These are phyloP conservation scores for Xylaria nigripes DNA, from an alignment of 495 filamentous ascomycete genomes.

Conservation along the genomic window DNA sequence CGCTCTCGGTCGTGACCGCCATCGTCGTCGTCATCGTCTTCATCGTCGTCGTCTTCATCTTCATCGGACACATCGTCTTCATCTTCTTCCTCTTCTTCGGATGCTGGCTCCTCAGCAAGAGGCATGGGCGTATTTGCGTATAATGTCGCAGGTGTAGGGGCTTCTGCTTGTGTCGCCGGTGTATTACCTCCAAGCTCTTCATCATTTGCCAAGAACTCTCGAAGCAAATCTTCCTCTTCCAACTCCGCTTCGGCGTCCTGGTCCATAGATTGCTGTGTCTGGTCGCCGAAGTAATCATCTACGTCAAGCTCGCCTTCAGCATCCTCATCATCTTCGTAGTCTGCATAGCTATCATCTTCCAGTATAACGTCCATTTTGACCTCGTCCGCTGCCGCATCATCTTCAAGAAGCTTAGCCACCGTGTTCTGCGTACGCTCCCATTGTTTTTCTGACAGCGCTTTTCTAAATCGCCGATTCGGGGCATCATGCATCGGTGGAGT, in stretches of 20 bases:
- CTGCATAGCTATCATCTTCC: slow-evolving; percentile 39
- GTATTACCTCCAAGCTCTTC: slow-evolving; percentile 23
- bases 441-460: slow-evolving; percentile 69
- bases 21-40: slow-evolving; percentile 38
- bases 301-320: slow-evolving; percentile 44
- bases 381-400: slow-evolving; percentile 47
- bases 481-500: slow-evolving; percentile 87
- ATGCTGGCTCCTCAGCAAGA: slow-evolving; percentile 26
- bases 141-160: slow-evolving; percentile 31
- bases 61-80: slow-evolving; percentile 38
- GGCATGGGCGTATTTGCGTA: slow-evolving; percentile 24
- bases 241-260: slow-evolving; percentile 29
- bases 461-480: slow-evolving; percentile 76
- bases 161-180: slow-evolving; percentile 29
- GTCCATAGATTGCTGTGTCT: slow-evolving; percentile 10
- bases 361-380: slow-evolving; percentile 44
- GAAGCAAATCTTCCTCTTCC: slow-evolving; percentile 29
- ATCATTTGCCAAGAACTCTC: slow-evolving; percentile 26
- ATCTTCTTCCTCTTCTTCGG: slow-evolving; percentile 43
- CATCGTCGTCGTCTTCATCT: slow-evolving; percentile 42
- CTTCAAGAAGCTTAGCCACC: slow-evolving; percentile 65
- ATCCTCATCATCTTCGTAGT: slow-evolving; percentile 49
- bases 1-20: slow-evolving; percentile 37
- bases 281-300: slow-evolving; percentile 36
- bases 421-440: slow-evolving; percentile 83